Evolutionary conservation across 2,329 filamentous ascomycete genomes (phyloP), one percentile per base, ranked within the genome.

Genomic region (Aspergillus sp.): DNA sequence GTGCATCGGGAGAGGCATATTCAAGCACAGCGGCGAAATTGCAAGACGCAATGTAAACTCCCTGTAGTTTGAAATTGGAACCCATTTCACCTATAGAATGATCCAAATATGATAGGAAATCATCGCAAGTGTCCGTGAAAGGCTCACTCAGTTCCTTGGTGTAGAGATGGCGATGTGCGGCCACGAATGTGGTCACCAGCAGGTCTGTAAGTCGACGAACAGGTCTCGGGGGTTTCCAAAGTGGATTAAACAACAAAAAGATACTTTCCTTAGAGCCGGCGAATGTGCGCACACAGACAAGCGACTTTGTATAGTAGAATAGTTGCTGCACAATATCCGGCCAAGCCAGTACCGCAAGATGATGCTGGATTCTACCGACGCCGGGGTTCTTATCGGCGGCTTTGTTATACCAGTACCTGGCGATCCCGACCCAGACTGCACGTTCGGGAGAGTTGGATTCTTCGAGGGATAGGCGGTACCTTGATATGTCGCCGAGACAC

Each of bases 381-480:
- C 83, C 83, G 0, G 93, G 91, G 0, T 86, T 85, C 27, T 87
- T 87, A 64, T 96, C 89, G 0, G 90, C 90, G 0, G 91, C 90
- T 64, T 89, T 89, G 2, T 84, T 87, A 64, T 96, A 97, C 95
- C 93, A 98, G 43, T 88, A 87, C 0, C 88, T 80, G 0, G 90
- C 89, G 0, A 96, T 90, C 0, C 83, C 82, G 0, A 89, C 90
- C 93, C 93, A 98, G 0, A 87, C 84, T 49, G 96, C 90, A 1
- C 90, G 80, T 55, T 93, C 89, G 2, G 83, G 76, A 19, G 90
- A 81, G 61, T 95, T 88, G 25, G 89, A 85, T 41, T 96, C 90
- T 70, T 97, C 93, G 45, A 97, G 92, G 0, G 92, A 91, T 92
- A 97, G 97, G 0, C 88, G 81, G 66, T 96, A 97, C 19, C 93